Percentiles rank a stretch among this genome's conserved stretches.
Conservation (phyloP, 495 filamentous ascomycete species). For the Aspergillus cristatus region DNA sequence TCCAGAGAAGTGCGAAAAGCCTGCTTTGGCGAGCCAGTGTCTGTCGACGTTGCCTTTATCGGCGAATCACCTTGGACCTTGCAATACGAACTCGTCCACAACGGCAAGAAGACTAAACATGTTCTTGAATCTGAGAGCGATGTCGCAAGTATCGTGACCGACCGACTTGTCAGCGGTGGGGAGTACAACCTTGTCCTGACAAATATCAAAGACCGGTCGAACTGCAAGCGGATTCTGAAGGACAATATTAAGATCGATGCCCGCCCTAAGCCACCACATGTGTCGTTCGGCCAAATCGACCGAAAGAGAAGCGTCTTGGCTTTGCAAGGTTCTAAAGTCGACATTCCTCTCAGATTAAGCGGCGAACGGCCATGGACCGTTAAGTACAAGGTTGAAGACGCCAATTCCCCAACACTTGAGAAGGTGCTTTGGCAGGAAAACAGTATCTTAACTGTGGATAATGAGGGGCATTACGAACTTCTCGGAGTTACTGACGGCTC, state of each 20-base stretch:
- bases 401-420: constrained; percentile 28
- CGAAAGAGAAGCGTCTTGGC: constrained; percentile 61
- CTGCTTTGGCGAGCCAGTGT: constrained; percentile 74
- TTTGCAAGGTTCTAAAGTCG: constrained; percentile 62
- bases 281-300: constrained; percentile 72
- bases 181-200: constrained; percentile 78
- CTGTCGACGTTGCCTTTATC: constrained; percentile 59
- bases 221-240: constrained; percentile 75
- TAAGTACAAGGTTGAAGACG: constrained; percentile 57
- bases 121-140: constrained; percentile 51
- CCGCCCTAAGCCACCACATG: constrained; percentile 75
- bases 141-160: constrained; percentile 61
- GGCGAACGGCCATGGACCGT: constrained; percentile 78
- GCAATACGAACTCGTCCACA: constrained; percentile 90
- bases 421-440: constrained; percentile 55
- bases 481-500: constrained; percentile 61
- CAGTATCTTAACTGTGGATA: constrained; percentile 53
- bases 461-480: constrained; percentile 70
- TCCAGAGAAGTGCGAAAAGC: constrained; percentile 43
- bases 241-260: constrained; percentile 76
- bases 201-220: constrained; percentile 74
- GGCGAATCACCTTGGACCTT: constrained; percentile 83
- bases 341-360: constrained; percentile 72
- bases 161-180: constrained; percentile 64
- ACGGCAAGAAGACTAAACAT: constrained; percentile 67